These are phyloP conservation scores for Leccinum variicolor DNA, from an alignment of 768 basidiomycete genomes.

Conservation along the genomic window DNA sequence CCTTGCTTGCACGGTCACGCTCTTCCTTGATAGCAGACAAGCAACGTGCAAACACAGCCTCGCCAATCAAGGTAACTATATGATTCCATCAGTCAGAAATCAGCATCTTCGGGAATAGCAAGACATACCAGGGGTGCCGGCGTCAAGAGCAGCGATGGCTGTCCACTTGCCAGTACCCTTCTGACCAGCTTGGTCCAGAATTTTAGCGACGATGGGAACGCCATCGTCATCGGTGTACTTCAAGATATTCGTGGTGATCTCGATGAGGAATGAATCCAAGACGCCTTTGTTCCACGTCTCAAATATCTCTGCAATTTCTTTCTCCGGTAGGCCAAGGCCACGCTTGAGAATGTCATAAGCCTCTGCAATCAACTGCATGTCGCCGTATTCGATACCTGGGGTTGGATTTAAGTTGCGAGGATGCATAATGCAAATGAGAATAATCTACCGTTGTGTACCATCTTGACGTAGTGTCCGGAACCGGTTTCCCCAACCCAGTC, in stretches of 20 bases:
- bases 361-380: slow-evolving; percentile 99
- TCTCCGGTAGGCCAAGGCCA: slow-evolving; percentile 81
- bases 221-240: slow-evolving; percentile 97
- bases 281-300: slow-evolving; percentile 96
- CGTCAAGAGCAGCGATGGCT: slow-evolving; percentile 92
- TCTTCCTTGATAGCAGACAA: slow-evolving; percentile 96
- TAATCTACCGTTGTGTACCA: slow-evolving; percentile 90
- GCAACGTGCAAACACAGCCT: slow-evolving; percentile 99
- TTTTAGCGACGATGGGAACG: slow-evolving; percentile 85
- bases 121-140: slow-evolving; percentile 73
- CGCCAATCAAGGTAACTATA: slow-evolving; percentile 95
- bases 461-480: slow-evolving; percentile 98
- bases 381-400: slow-evolving; percentile 96
- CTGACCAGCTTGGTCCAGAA: slow-evolving; percentile 94
- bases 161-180: slow-evolving; percentile 99
- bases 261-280: slow-evolving; percentile 98
- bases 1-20: slow-evolving; percentile 89
- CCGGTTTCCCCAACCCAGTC: slow-evolving; percentile 99
- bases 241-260: slow-evolving; percentile 96
- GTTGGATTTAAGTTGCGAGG: slow-evolving; percentile 4
- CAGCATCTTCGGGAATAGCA: slow-evolving; percentile 4
- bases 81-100: slow-evolving; percentile 5
- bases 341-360: slow-evolving; percentile 99
- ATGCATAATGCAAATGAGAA: background rate
- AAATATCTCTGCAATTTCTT: slow-evolving; percentile 95